A percentile compares a stretch with the other conserved stretches of the same genome.
Conservation (phyloP, 371 early-diverging fungal genomes). For the Syncephalastrum monosporum region DNA sequence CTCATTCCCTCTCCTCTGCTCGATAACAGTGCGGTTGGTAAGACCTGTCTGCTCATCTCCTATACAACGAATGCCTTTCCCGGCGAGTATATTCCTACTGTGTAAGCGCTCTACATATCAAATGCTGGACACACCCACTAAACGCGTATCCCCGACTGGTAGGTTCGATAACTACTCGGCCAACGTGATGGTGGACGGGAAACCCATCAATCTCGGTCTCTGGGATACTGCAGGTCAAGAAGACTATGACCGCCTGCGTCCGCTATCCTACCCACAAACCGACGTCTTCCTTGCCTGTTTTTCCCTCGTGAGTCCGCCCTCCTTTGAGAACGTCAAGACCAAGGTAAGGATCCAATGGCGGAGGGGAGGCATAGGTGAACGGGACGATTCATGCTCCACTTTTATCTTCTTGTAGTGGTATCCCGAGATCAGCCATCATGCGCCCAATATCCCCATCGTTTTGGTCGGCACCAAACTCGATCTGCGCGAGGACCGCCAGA, state of each 20-base stretch:
- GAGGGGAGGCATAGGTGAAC: background rate
- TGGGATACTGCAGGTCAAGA: conserved; percentile 99
- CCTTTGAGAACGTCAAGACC: conserved; percentile 88
- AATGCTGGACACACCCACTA: background rate
- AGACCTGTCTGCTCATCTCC: conserved; percentile 93
- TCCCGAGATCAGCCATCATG: conserved; percentile 65
- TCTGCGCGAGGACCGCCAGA: conserved; percentile 58
- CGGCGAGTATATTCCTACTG: conserved; percentile 97
- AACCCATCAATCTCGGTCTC: conserved; percentile 91
- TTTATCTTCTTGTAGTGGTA: conserved; percentile 48
- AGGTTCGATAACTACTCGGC: conserved; percentile 97
- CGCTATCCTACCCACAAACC: conserved; percentile 93
- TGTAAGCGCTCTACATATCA: conserved; percentile 59
- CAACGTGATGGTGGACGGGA: conserved; percentile 93
- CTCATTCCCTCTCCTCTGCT: conserved; percentile 1
- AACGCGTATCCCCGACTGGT: conserved; percentile 4
- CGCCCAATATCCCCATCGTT: conserved; percentile 63
- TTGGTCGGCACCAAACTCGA: conserved; percentile 75
- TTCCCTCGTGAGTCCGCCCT: conserved; percentile 85
- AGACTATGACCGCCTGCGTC: conserved; percentile 95
- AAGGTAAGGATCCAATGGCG: conserved; percentile 51
- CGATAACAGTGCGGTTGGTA: conserved; percentile 81
- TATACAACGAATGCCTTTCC: conserved; percentile 98
- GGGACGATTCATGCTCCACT: conserved; percentile 14
- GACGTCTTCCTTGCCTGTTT: conserved; percentile 89